A percentile compares a stretch with the other conserved stretches of the same genome.
Evolutionary conservation across 257 asterid genomes (phyloP).

Genomic region (Gardenia jasminoides): DNA sequence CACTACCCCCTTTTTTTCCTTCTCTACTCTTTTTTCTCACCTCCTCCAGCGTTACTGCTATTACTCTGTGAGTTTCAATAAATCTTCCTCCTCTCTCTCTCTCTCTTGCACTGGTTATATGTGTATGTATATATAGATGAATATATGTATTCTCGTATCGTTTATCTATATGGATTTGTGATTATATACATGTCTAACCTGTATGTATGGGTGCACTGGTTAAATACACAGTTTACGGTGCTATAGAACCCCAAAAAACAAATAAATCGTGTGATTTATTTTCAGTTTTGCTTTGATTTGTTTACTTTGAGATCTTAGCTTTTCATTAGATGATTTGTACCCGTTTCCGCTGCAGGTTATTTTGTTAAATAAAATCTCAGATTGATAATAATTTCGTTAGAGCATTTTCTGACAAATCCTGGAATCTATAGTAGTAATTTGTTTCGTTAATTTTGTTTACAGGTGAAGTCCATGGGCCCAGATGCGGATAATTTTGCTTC

Average conservation of each 20-base stretch:
- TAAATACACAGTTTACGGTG: not conserved
- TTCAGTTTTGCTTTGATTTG: not conserved
- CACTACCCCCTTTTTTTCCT: not conserved
- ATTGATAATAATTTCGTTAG: slow-evolving; percentile 7
- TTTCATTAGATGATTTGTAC: slow-evolving; percentile 6
- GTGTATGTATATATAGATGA: not conserved
- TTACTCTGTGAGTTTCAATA: slow-evolving; percentile 6
- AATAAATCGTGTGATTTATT: not conserved
- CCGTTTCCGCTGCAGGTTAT: slow-evolving; percentile 7
- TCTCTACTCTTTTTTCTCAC: not conserved
- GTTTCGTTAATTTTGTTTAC: slow-evolving; percentile 9
- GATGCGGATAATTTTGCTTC: not conserved
- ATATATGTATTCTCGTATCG: not conserved
- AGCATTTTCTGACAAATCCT: slow-evolving; percentile 8
- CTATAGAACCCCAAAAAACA: not conserved
- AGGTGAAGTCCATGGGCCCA: slow-evolving; percentile 26
- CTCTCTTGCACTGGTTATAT: not conserved
- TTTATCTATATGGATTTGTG: not conserved
- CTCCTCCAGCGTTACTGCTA: not conserved
- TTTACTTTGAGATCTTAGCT: slow-evolving; percentile 19
- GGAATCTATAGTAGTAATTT: not conserved
- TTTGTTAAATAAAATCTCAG: slow-evolving; percentile 8
- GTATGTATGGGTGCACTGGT: not conserved
- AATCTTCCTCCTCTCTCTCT: not conserved
- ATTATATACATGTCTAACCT: not conserved